Percentiles rank a stretch among this genome's conserved stretches.
Conservation (phyloP, 2,329 filamentous ascomycete genomes). For the Aureobasidium melanogenum region DNA sequence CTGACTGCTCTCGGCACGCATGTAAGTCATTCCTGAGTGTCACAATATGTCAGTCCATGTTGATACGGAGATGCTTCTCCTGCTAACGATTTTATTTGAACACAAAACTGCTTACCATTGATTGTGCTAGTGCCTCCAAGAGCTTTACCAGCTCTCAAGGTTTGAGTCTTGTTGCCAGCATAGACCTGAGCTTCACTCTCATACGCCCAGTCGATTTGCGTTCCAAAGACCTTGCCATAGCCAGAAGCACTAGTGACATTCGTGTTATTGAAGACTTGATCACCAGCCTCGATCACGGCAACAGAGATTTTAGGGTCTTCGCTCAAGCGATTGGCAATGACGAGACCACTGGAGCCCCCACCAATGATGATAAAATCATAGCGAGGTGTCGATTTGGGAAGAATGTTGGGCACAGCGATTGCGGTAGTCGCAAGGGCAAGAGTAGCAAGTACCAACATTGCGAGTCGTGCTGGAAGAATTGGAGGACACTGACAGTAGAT, state of each 20-base stretch:
- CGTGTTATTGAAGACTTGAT: background rate
- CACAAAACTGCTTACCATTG: background rate
- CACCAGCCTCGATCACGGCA: conserved; percentile 1
- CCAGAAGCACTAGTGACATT: background rate
- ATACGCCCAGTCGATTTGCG: conserved; percentile 9
- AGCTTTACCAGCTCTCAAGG: conserved; percentile 1
- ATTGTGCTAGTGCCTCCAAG: conserved; percentile 7
- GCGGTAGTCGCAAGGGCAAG: background rate
- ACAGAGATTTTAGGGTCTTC: conserved; percentile 6
- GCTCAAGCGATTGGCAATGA: conserved; percentile 28
- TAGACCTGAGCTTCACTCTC: conserved; percentile 11
- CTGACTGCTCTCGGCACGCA: conserved; percentile 7
- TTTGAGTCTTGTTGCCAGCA: conserved; percentile 10
- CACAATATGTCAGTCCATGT: background rate
- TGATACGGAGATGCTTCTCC: background rate
- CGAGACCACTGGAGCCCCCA: conserved; percentile 30
- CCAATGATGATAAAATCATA: conserved; percentile 33
- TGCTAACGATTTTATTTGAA: background rate
- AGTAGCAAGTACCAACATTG: background rate
- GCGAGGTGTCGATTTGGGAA: background rate
- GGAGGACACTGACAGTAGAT: background rate
- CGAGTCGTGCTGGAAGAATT: background rate
- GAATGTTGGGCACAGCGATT: background rate
- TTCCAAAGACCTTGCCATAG: conserved; percentile 9
- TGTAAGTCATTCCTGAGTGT: background rate